Conservation (phyloP, 2,329 filamentous ascomycete species). For the Diaporthe sp. region DNA sequence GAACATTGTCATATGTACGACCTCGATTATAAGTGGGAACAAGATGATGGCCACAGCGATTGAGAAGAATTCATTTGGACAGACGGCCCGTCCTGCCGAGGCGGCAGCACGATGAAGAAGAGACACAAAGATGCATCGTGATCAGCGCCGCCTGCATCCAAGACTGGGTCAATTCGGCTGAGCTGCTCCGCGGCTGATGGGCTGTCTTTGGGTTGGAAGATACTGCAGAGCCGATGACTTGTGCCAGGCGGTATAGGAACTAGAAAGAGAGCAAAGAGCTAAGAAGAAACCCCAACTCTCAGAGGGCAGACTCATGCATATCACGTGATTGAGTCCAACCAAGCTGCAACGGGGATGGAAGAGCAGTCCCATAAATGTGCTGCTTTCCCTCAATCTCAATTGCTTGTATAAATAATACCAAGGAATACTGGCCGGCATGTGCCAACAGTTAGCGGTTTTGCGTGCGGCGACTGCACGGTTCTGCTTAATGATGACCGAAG, state of each 20-base stretch:
- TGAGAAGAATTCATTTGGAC: slow-evolving; percentile 74
- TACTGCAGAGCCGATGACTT: slow-evolving; percentile 2
- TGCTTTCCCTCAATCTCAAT: background rate
- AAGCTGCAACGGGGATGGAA: background rate
- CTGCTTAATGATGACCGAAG: background rate
- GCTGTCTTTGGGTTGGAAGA: background rate
- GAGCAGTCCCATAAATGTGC: background rate
- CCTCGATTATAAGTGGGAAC: slow-evolving; percentile 89
- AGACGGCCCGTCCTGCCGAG: slow-evolving; percentile 43
- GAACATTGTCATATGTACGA: slow-evolving; percentile 92
- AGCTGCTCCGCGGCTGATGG: background rate
- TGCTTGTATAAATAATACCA: background rate
- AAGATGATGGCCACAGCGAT: slow-evolving; percentile 88
- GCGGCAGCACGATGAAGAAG: slow-evolving; percentile 5
- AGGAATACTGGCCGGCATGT: background rate
- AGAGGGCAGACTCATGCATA: background rate
- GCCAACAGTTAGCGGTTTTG: background rate
- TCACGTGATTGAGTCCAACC: slow-evolving; percentile 5
- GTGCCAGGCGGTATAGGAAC: background rate
- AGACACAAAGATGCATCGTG: background rate
- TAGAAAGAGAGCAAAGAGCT: background rate
- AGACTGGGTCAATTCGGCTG: background rate
- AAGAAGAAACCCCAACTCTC: background rate
- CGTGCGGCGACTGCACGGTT: background rate
- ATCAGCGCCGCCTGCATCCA: background rate